phyloP scores from a whole-genome alignment of 345 rosid genomes.

The Brassica nigra region DNA sequence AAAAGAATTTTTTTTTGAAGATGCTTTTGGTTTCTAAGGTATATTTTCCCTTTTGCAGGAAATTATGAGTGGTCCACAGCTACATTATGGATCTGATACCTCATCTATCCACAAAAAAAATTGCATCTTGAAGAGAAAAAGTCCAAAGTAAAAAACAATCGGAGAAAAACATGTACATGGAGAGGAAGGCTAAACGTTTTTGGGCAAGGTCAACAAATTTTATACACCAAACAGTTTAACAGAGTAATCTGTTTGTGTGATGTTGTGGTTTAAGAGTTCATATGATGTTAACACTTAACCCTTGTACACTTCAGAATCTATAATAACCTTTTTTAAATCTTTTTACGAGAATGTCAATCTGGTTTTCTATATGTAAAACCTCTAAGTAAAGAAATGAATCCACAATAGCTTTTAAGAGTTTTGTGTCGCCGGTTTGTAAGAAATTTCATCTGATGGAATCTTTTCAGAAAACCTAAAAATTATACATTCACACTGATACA shows the following conservation, averaged over 20 bases:
- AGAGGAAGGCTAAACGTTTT: background rate
- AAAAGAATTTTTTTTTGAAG: no score
- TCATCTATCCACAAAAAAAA: constrained; percentile 19
- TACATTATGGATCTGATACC: constrained; percentile 42
- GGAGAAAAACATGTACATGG: constrained; percentile 9
- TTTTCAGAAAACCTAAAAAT: background rate
- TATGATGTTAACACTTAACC: background rate
- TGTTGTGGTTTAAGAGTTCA: constrained; percentile 7
- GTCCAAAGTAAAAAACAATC: background rate
- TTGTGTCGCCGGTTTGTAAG: background rate
- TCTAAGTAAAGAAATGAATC: background rate
- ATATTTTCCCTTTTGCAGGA: constrained; percentile 45
- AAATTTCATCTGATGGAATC: background rate
- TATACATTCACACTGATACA: background rate
- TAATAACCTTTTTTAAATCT: background rate
- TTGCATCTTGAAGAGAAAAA: background rate
- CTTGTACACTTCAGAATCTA: constrained; percentile 9
- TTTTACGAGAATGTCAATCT: background rate
- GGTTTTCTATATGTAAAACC: background rate
- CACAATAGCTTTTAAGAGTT: background rate
- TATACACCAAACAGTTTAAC: background rate
- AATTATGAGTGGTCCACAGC: constrained; percentile 40
- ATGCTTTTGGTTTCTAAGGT: background rate
- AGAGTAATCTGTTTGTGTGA: background rate
- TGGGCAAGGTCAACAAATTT: background rate